These are phyloP conservation scores for Pythium vanterpoolii DNA, from an alignment of 352 stramenopile genomes.

Conservation along the genomic window DNA sequence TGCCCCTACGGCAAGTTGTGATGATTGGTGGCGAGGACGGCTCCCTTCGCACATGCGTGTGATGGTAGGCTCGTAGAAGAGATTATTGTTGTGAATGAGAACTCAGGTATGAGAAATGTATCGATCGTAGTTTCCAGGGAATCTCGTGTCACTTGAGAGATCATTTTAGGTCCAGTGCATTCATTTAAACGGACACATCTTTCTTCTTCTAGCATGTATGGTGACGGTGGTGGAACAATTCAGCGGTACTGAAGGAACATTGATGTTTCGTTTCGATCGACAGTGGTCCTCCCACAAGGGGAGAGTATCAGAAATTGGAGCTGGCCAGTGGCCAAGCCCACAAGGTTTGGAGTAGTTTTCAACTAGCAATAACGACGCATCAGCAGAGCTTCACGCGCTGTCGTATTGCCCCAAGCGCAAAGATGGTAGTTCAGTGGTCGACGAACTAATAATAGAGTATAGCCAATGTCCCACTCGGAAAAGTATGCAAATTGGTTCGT, in stretches of 20 bases:
- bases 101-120: too few relatives aligned
- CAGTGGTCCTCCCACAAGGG: constrained; percentile 47
- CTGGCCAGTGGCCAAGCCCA: constrained; percentile 87
- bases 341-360: constrained; percentile 93
- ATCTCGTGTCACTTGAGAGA: too few relatives aligned
- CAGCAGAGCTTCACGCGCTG: constrained; percentile 92
- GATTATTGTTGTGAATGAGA: background rate
- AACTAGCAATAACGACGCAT: constrained; percentile 95
- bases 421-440: constrained; percentile 33
- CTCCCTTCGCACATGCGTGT: constrained; percentile 38
- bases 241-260: background rate
- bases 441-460: constrained; percentile 18
- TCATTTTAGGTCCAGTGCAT: too few relatives aligned
- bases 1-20: constrained; percentile 60
- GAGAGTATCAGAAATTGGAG: constrained; percentile 91
- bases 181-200: too few relatives aligned
- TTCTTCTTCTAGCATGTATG: too few relatives aligned
- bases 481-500: background rate
- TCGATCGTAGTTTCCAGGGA: too few relatives aligned
- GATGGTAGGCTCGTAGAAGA: background rate
- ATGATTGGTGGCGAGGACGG: constrained; percentile 65
- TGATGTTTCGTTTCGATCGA: background rate
- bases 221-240: too few relatives aligned
- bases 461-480: constrained; percentile 24
- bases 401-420: constrained; percentile 93